Percentiles rank a stretch among this genome's conserved stretches.
phyloP scores from a whole-genome alignment of 106 monocot species.

The Phalaenopsis equestris region DNA sequence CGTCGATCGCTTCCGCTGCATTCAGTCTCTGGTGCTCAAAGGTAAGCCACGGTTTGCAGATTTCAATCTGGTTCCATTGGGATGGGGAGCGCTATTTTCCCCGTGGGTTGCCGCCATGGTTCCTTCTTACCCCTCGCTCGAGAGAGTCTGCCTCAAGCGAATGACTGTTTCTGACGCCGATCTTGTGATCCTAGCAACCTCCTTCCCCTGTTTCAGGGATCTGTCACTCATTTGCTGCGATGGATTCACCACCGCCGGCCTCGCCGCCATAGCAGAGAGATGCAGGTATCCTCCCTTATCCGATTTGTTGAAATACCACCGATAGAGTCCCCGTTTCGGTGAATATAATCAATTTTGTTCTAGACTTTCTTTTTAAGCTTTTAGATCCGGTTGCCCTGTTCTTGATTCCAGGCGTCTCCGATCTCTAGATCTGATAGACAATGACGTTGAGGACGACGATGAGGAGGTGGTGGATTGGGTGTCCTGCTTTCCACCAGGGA shows the following conservation, averaged over 20 bases:
- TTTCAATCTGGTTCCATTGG: conserved; percentile 57
- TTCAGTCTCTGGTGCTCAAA: conserved; percentile 14
- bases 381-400: neutral
- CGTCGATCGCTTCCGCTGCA: conserved; percentile 35
- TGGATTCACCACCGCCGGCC: conserved; percentile 59
- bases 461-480: conserved; percentile 58
- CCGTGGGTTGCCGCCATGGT: conserved; percentile 47
- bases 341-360: neutral
- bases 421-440: conserved; percentile 74
- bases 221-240: conserved; percentile 59
- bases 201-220: conserved; percentile 41
- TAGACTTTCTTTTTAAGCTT: neutral
- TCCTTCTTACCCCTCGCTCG: conserved; percentile 38
- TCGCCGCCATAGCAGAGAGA: conserved; percentile 53
- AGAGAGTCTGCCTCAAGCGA: conserved; percentile 64
- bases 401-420: conserved; percentile 43
- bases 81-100: conserved; percentile 54
- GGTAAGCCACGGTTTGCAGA: conserved; percentile 71
- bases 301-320: neutral
- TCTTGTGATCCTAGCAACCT: conserved; percentile 26
- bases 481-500: conserved; percentile 48
- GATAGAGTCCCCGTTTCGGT: neutral
- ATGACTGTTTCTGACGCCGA: conserved; percentile 59
- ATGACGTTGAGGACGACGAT: conserved; percentile 53
- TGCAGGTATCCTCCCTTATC: conserved; percentile 43